Percentiles rank a stretch among this genome's conserved stretches.
Evolutionary conservation across 306 rosid genomes (phyloP).

Genomic region (Prunus dulcis): DNA sequence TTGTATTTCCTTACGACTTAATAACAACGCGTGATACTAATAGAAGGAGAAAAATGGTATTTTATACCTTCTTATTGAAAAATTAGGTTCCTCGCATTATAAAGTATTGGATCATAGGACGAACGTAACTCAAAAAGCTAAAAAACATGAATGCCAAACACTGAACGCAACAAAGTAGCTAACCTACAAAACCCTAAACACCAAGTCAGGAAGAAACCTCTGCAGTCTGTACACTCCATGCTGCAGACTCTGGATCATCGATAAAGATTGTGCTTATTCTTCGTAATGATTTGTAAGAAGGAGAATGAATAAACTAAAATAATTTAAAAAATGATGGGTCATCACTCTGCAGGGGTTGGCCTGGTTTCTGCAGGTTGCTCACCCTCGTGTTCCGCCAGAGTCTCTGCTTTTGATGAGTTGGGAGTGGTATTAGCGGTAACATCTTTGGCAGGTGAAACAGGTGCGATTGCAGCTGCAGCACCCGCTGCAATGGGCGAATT

Average conservation of each 20-base stretch:
- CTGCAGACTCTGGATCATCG: slow-evolving; percentile 41
- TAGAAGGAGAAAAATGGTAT: too few species aligned
- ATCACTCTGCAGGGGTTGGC: slow-evolving; percentile 43
- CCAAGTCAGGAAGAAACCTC: slow-evolving; percentile 29
- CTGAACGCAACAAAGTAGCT: slow-evolving; percentile 9
- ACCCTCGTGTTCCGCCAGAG: slow-evolving; percentile 31
- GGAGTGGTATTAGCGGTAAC: slow-evolving; percentile 34
- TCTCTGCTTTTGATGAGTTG: slow-evolving; percentile 31
- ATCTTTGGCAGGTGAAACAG: slow-evolving; percentile 40
- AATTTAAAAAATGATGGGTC: neutral
- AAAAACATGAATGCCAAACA: slow-evolving; percentile 17
- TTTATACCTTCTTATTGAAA: too few species aligned
- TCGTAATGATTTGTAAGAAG: slow-evolving; percentile 30
- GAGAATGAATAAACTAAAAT: slow-evolving; percentile 17
- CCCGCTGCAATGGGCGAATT: slow-evolving; percentile 33
- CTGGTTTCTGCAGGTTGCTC: slow-evolving; percentile 34
- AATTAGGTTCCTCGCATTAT: too few species aligned
- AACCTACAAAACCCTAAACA: slow-evolving; percentile 35
- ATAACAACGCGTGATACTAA: neutral
- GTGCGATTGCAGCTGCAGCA: slow-evolving; percentile 21
- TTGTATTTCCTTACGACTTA: too few species aligned
- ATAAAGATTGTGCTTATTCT: slow-evolving; percentile 52
- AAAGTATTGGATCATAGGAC: neutral
- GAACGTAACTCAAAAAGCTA: neutral
- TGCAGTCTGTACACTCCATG: slow-evolving; percentile 30